Conservation (phyloP, 2,329 filamentous ascomycete genomes). For the Botryotinia narcissicola region DNA sequence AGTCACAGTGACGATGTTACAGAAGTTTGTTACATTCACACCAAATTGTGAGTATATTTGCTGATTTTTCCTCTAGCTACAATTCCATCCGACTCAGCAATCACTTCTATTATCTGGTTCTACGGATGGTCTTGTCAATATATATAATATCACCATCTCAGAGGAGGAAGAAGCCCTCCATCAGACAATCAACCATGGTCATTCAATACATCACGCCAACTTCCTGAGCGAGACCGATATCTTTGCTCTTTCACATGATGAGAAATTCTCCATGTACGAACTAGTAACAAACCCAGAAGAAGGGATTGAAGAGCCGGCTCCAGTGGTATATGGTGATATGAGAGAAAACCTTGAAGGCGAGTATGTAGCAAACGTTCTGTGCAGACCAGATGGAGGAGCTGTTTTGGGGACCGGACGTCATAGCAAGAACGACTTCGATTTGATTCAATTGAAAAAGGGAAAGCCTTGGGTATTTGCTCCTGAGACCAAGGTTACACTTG, state of each 20-base stretch:
- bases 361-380: conserved; percentile 68
- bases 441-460: conserved; percentile 57
- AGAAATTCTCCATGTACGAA: conserved; percentile 72
- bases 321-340: conserved; percentile 66
- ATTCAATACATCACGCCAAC: conserved; percentile 71
- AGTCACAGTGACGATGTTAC: conserved; percentile 68
- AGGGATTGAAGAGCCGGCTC: conserved; percentile 49
- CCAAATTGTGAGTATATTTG: conserved; percentile 27
- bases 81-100: conserved; percentile 59
- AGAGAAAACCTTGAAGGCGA: conserved; percentile 64
- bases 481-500: conserved; percentile 57
- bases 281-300: conserved; percentile 62
- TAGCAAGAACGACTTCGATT: conserved; percentile 57
- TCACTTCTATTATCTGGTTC: conserved; percentile 70
- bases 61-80: conserved; percentile 45
- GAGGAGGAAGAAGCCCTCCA: conserved; percentile 77
- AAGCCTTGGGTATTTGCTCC: conserved; percentile 53
- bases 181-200: conserved; percentile 75
- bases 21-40: conserved; percentile 42
- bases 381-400: conserved; percentile 58
- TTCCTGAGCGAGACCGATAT: conserved; percentile 66
- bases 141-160: conserved; percentile 67
- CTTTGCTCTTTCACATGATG: conserved; percentile 74
- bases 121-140: conserved; percentile 75
- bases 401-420: conserved; percentile 65